A percentile compares a stretch with the other conserved stretches of the same genome.
Evolutionary conservation across 2,329 filamentous ascomycete genomes (phyloP).

Genomic region (Fusarium nelsonii): DNA sequence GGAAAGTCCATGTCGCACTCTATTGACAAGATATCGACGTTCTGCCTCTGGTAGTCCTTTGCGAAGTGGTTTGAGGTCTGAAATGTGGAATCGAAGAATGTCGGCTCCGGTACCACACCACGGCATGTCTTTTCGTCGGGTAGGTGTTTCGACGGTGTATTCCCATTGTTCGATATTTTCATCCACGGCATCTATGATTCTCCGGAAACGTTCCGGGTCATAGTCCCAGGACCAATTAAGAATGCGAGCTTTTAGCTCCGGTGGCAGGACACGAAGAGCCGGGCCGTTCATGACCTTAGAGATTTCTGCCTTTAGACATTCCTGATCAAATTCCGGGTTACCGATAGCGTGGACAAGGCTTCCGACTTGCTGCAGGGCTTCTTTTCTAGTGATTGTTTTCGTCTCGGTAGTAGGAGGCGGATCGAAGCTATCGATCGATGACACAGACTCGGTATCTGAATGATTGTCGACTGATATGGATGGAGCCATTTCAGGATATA

Average conservation of each 20-base stretch:
- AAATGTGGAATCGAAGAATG: background rate
- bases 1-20: background rate
- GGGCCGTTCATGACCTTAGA: background rate
- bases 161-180: background rate
- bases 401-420: background rate
- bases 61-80: background rate
- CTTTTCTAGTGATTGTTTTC: background rate
- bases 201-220: background rate
- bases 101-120: background rate
- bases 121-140: background rate
- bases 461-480: accelerated
- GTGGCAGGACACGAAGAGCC: background rate
- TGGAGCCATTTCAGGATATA: background rate
- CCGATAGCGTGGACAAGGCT: background rate
- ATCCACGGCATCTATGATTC: background rate
- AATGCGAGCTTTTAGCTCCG: background rate
- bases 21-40: constrained; percentile 1
- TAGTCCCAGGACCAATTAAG: background rate
- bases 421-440: background rate
- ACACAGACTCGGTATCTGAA: background rate
- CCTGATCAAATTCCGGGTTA: background rate
- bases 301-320: background rate
- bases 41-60: background rate
- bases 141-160: background rate
- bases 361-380: background rate